These are phyloP conservation scores for Cutaneotrichosporon cavernicola DNA, from an alignment of 1,284 basidiomycete species.

Conservation along the genomic window DNA sequence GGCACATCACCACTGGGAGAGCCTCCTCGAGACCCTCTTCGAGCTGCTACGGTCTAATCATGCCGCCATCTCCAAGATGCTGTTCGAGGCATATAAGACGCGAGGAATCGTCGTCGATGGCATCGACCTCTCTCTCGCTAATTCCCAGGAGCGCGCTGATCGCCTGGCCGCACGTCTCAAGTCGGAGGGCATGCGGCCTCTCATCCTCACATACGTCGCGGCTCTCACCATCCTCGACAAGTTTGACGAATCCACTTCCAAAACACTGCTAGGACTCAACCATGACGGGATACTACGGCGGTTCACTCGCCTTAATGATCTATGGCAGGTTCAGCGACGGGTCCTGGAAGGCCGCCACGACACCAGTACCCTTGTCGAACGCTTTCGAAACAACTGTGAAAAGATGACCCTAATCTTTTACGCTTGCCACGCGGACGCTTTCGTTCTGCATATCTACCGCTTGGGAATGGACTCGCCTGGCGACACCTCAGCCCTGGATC, in stretches of 20 bases:
- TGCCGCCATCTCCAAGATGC: constrained; percentile 21
- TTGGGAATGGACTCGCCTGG: not conserved
- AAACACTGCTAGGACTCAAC: constrained; percentile 15
- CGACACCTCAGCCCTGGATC: not conserved
- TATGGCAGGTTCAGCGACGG: not conserved
- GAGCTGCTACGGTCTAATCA: constrained; percentile 24
- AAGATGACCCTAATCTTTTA: not conserved
- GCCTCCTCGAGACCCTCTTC: constrained; percentile 28
- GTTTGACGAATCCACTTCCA: constrained; percentile 23
- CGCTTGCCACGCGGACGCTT: not conserved
- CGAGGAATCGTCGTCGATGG: constrained; percentile 26
- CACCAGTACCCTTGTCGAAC: no score
- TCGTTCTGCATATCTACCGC: not conserved
- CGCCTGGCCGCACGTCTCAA: constrained; percentile 29
- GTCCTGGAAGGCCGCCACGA: no score
- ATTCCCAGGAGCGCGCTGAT: constrained; percentile 22
- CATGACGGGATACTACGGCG: not conserved
- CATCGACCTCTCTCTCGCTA: constrained; percentile 21
- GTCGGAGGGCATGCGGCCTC: constrained; percentile 24
- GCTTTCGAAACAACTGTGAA: not conserved
- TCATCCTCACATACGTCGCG: constrained; percentile 29
- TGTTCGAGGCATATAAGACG: constrained; percentile 24
- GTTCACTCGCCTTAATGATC: not conserved
- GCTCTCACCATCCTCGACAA: constrained; percentile 32
- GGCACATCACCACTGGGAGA: constrained; percentile 25